Conservation (phyloP, 768 basidiomycete species). For the Naganishia kalamii region DNA sequence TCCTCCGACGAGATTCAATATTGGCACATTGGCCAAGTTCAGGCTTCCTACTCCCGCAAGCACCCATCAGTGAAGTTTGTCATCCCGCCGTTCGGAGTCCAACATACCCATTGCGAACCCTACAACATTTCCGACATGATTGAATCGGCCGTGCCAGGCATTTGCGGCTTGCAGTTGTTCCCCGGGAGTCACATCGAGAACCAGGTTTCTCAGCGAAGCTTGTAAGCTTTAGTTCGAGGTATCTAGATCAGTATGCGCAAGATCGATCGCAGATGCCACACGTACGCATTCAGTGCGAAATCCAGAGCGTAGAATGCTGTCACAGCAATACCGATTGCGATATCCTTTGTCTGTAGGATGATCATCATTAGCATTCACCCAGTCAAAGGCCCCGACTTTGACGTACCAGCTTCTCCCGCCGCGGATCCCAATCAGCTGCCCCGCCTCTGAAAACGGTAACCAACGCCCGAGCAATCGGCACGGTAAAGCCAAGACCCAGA, state of each 20-base stretch:
- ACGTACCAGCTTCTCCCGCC: slow-evolving; percentile 58
- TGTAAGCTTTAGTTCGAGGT: slow-evolving; percentile 45
- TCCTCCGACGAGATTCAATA: slow-evolving; percentile 75
- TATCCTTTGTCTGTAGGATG: slow-evolving; percentile 55
- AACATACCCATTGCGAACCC: slow-evolving; percentile 74
- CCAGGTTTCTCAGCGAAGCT: slow-evolving; percentile 84
- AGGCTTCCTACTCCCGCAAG: slow-evolving; percentile 54
- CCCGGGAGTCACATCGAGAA: slow-evolving; percentile 82
- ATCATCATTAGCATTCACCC: not conserved
- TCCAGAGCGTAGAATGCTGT: slow-evolving; percentile 88
- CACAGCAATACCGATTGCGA: slow-evolving; percentile 77
- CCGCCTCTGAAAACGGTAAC: slow-evolving; percentile 72
- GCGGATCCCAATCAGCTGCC: slow-evolving; percentile 80
- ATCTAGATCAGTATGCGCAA: not conserved
- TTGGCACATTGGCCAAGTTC: slow-evolving; percentile 71
- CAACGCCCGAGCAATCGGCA: slow-evolving; percentile 62
- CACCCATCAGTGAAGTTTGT: too few relatives aligned
- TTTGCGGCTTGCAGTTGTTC: slow-evolving; percentile 87
- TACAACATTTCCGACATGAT: slow-evolving; percentile 90
- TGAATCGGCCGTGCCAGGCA: slow-evolving; percentile 96
- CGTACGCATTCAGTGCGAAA: slow-evolving; percentile 84
- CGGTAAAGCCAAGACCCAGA: slow-evolving; percentile 73
- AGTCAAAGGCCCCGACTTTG: too few relatives aligned
- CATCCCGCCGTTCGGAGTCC: too few relatives aligned
- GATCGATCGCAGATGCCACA: not conserved